Evolutionary conservation across 2,329 filamentous ascomycete genomes (phyloP), one percentile per base, ranked within the genome.

Genomic region (Paecilomyces variotii): DNA sequence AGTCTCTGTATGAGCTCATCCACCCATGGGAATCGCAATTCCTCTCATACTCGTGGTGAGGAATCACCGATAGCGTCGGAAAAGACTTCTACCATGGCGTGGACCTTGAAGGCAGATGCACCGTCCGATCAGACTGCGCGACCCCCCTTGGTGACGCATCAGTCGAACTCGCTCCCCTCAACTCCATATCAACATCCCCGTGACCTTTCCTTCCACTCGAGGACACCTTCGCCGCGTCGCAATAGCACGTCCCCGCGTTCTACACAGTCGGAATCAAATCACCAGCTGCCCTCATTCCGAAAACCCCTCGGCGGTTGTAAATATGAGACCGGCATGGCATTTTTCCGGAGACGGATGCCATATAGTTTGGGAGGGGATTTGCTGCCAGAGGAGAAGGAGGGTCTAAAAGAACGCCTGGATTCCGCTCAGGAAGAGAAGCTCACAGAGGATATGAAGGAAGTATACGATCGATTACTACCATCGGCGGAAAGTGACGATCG

Each of bases 111-210:
- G 62, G 64, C 67, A 63, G 68, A 73, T 61, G 66, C 69, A 63
- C 68, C 70, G 54, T 58, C 74, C 56, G 68, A 73, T 63, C 64
- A 70, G 57, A 64, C 69, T 66, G 64, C 77, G 71, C 76, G 81
- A 64, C 77, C 80, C 60, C 76, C 81, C 62, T 74, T 84, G 63
- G 76, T 76, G 59, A 82, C 80, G 53, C 85, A 86, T 56, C 84
- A 95, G 70, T 95, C 93, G 26, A 96, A 83, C 71, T 97, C 93
- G 7, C 90, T 97, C 54, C 93, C 93, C 0, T 95, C 93, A 0
- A 97, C 93, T 2, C 94, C 93, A 7, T 90, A 93, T 69, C 92
- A 97, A 72, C 88, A 90, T 74, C 85, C 91, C 64, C 86, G 91
- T 60, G 87, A 92, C 67, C 88, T 94, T 68, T 88, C 88, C 2